These are phyloP conservation scores for Purshia tridentata DNA, from an alignment of 306 rosid genomes.

Conservation along the genomic window DNA sequence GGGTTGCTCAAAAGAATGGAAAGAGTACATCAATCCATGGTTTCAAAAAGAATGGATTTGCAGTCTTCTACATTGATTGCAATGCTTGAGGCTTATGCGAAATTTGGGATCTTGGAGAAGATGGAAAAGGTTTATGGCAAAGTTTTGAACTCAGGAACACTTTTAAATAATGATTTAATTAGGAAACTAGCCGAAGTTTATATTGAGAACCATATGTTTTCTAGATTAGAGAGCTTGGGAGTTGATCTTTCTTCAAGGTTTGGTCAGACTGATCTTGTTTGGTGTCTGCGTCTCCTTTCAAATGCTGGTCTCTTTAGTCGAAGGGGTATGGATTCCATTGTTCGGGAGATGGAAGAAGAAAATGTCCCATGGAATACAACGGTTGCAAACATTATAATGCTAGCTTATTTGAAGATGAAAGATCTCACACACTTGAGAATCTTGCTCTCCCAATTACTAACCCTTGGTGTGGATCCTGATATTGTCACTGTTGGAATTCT, in stretches of 20 bases:
- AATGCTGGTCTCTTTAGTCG: conserved; percentile 62
- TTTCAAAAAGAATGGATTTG: conserved; percentile 56
- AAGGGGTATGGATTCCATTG: conserved; percentile 56
- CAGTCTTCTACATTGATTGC: conserved; percentile 58
- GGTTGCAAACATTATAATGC: conserved; percentile 48
- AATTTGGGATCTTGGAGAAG: conserved; percentile 63
- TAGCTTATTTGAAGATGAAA: conserved; percentile 70
- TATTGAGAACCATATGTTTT: conserved; percentile 58
- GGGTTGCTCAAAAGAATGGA: conserved; percentile 63
- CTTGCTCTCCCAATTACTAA: conserved; percentile 42
- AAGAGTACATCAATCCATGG: conserved; percentile 51
- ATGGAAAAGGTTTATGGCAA: conserved; percentile 59
- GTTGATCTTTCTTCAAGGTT: conserved; percentile 39
- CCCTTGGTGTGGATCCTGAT: conserved; percentile 50
- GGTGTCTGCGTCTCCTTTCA: conserved; percentile 70
- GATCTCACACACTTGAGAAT: conserved; percentile 54
- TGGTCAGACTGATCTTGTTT: conserved; percentile 52
- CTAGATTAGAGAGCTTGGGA: conserved; percentile 62
- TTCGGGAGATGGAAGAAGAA: conserved; percentile 50
- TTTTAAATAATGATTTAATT: conserved; percentile 53
- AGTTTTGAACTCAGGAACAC: conserved; percentile 40
- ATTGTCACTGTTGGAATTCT: conserved; percentile 58
- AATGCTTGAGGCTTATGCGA: conserved; percentile 69
- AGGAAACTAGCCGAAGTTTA: conserved; percentile 63
- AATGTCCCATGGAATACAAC: conserved; percentile 48